A percentile compares a stretch with the other conserved stretches of the same genome.
Evolutionary conservation across 1,284 basidiomycete genomes (phyloP).

Genomic region (Laetiporus sulphureus): DNA sequence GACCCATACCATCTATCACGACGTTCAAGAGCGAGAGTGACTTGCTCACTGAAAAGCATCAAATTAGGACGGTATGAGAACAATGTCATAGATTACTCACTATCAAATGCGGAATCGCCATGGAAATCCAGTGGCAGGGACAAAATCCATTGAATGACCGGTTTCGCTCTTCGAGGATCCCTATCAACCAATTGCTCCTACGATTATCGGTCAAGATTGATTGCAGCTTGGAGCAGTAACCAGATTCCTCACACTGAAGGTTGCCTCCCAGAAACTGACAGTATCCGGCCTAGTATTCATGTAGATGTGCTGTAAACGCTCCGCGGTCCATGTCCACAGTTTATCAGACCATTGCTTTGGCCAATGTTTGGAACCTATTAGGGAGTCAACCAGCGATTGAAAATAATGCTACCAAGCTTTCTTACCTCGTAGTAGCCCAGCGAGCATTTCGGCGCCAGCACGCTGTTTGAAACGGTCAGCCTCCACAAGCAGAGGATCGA

Average conservation of each 20-base stretch:
- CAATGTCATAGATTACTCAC: slow-evolving; percentile 35
- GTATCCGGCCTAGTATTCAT: slow-evolving; percentile 83
- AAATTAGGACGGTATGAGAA: neutral
- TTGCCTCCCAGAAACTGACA: slow-evolving; percentile 64
- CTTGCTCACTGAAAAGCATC: slow-evolving; percentile 54
- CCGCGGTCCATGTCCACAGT: slow-evolving; percentile 80
- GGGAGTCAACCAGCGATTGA: slow-evolving; percentile 9
- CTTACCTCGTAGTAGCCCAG: slow-evolving; percentile 65
- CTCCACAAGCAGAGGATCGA: slow-evolving; percentile 60
- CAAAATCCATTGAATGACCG: slow-evolving; percentile 77
- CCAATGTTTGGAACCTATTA: slow-evolving; percentile 89
- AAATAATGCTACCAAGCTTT: too few species aligned
- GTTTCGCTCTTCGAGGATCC: slow-evolving; percentile 81
- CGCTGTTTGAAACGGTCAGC: slow-evolving; percentile 89
- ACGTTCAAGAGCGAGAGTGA: slow-evolving; percentile 53
- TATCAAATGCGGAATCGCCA: slow-evolving; percentile 69
- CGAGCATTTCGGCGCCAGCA: slow-evolving; percentile 82
- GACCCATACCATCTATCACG: slow-evolving; percentile 51
- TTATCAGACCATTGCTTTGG: slow-evolving; percentile 46
- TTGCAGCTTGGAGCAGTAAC: too few species aligned
- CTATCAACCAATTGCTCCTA: slow-evolving; percentile 65
- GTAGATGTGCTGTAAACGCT: slow-evolving; percentile 68
- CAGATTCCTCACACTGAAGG: slow-evolving; percentile 53
- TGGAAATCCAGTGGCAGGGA: slow-evolving; percentile 77
- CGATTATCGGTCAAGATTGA: too few species aligned